Base-by-base conservation (phyloP, 2,329 filamentous ascomycete species). In the Helminthosporium solani region DNA sequence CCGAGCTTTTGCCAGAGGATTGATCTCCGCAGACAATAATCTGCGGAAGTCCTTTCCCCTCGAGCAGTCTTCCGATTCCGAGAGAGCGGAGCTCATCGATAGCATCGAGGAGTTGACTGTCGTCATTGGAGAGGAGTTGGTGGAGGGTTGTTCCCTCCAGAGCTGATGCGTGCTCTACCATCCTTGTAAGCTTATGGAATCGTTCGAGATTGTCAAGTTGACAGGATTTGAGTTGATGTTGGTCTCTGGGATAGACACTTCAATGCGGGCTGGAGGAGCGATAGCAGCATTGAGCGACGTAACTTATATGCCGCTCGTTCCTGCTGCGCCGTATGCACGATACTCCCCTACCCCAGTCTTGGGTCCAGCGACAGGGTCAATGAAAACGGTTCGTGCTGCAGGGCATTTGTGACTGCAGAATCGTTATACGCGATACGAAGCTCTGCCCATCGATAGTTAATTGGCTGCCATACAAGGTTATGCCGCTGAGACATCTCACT, bases 1-100 rank as follows among this genome's bases (percentile, higher is more conserved):
- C 79, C 0, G 81, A 84, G 18, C 77, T 82, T 57, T 86, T 85
- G 2, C 82, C 82, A 1, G 78, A 77, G 0, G 78, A 82, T 44
- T 82, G 34, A n/a, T 36, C 34, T 36, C 34, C 34, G 19, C 34
- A 36, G 34, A 36, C 34, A 21, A 36, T 36, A 79, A 44, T 82
- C 49, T 40, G 38, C 25, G 38, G 38, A 40, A 40, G 38, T 31
- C 38, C 38, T 31, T 40, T 40, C 38, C 38, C 38, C 38, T 40
- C 66, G 0, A 70, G 57, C n/a, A 67, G 50, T 18, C 48, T 51
- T 18, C 59, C 60, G 25, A 71, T 50, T 0, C 80, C 78, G 20
- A 77, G 71, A 7, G 70, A 67, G 9, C 76, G 74, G 0, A 84
- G 65, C 1, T 71, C 68, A 52, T 82, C 76, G 34, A 80, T 76